phyloP scores from a whole-genome alignment of 176 grass and related monocot species.

The Triticum timopheevii region DNA sequence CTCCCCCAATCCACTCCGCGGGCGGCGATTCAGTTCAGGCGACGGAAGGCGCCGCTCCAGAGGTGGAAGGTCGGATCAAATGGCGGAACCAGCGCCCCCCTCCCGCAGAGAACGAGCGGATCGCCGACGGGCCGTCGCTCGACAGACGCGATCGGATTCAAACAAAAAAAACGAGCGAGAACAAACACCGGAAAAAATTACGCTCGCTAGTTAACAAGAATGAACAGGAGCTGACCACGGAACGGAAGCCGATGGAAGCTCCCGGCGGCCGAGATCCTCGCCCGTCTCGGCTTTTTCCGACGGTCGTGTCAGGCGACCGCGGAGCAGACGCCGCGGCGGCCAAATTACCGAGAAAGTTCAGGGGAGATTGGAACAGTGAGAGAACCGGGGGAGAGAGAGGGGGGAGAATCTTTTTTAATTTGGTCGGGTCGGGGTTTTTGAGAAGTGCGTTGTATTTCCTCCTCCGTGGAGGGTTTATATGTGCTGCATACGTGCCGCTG shows the following conservation, averaged over 20 bases:
- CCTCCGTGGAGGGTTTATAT: conserved; percentile 27
- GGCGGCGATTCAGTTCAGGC: conserved; percentile 3
- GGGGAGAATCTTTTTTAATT: conserved; percentile 28
- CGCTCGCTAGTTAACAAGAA: not conserved
- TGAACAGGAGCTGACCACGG: conserved; percentile 12
- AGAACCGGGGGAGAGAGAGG: not conserved
- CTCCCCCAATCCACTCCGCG: not conserved
- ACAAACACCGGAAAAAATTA: not conserved
- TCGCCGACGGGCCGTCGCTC: not conserved
- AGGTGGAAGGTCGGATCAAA: conserved; percentile 27
- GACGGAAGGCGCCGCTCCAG: not conserved
- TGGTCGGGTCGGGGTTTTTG: not conserved
- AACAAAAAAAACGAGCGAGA: not conserved
- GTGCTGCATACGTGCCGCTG: conserved; percentile 38
- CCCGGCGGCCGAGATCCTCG: not conserved
- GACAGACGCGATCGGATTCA: not conserved
- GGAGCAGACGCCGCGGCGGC: not conserved
- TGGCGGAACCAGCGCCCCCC: not conserved
- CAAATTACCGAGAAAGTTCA: not conserved
- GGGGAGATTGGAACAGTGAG: not conserved
- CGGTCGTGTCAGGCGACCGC: not conserved
- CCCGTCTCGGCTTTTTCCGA: not conserved
- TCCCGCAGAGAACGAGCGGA: not conserved
- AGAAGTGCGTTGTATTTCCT: conserved; percentile 6
- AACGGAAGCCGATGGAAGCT: not conserved